These are phyloP conservation scores for Stemphylium beticola DNA, from an alignment of 2,329 filamentous ascomycete genomes.

Conservation along the genomic window DNA sequence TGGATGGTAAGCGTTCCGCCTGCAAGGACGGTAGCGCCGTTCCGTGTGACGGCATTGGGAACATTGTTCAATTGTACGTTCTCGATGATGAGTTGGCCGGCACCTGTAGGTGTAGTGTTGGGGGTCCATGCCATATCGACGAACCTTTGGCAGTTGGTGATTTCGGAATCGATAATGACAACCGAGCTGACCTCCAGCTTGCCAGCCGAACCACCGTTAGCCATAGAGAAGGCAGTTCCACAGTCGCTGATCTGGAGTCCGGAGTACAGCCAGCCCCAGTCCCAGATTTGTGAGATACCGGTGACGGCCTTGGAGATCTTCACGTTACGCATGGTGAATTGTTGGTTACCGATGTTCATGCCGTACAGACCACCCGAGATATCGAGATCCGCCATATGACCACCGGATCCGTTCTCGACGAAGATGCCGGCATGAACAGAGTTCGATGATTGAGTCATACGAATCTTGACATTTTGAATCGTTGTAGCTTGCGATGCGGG, in stretches of 20 bases:
- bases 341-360: conserved; percentile 56
- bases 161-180: conserved; percentile 62
- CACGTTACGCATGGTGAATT: conserved; percentile 65
- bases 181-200: conserved; percentile 60
- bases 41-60: conserved; percentile 40
- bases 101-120: conserved; percentile 51
- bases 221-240: conserved; percentile 61
- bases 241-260: conserved; percentile 61
- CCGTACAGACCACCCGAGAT: conserved; percentile 54
- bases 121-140: conserved; percentile 54
- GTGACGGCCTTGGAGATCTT: conserved; percentile 59
- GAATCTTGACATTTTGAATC: conserved; percentile 55
- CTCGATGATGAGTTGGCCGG: conserved; percentile 62
- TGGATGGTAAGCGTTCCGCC: conserved; percentile 44
- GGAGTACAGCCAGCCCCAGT: conserved; percentile 66
- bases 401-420: conserved; percentile 55
- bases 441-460: conserved; percentile 49
- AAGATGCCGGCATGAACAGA: conserved; percentile 59
- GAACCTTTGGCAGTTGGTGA: conserved; percentile 58
- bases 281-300: conserved; percentile 65
- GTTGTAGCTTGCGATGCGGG: conserved; percentile 56
- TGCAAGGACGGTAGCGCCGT: conserved; percentile 35
- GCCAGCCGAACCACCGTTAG: conserved; percentile 32
- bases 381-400: conserved; percentile 55
- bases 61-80: conserved; percentile 55